Conservation (phyloP, 2,329 filamentous ascomycete genomes). For the Phaeosphaeria sp. region DNA sequence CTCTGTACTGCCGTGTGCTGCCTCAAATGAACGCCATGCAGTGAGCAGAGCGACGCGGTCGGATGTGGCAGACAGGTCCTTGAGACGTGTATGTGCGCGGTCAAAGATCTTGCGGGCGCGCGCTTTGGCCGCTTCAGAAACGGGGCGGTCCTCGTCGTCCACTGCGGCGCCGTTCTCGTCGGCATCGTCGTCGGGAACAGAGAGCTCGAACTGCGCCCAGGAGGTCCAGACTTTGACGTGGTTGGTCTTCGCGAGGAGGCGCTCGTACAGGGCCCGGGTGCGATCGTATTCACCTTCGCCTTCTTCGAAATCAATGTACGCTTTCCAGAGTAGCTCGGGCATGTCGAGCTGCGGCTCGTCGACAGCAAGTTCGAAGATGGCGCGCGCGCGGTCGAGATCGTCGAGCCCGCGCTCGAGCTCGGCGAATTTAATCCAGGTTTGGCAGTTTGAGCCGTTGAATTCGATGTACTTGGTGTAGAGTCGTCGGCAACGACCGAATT, state of each 20-base stretch:
- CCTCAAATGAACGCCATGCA: conserved; percentile 92
- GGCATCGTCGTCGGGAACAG: conserved; percentile 80
- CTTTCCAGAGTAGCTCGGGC: conserved; percentile 97
- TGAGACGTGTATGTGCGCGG: conserved; percentile 84
- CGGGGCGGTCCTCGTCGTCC: conserved; percentile 53
- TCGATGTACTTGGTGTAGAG: conserved; percentile 94
- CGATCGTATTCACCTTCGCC: conserved; percentile 90
- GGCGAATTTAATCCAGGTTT: conserved; percentile 96
- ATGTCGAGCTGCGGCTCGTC: conserved; percentile 86
- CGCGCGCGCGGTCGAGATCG: conserved; percentile 84
- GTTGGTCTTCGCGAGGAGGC: conserved; percentile 90
- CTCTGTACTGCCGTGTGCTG: conserved; percentile 75
- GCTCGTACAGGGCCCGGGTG: conserved; percentile 84
- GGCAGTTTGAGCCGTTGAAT: conserved; percentile 87
- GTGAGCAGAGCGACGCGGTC: conserved; percentile 91
- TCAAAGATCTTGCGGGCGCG: conserved; percentile 85
- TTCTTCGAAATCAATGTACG: conserved; percentile 98
- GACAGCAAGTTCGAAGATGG: conserved; percentile 91
- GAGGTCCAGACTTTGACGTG: conserved; percentile 99
- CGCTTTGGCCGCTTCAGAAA: conserved; percentile 83
- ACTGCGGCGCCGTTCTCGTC: conserved; percentile 65
- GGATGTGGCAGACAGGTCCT: conserved; percentile 76
- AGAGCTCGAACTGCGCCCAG: conserved; percentile 98
- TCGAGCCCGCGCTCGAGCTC: conserved; percentile 91
- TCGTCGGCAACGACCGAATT: conserved; percentile 88